phyloP scores from a whole-genome alignment of 2,329 filamentous ascomycete species.

The Nigrograna mackinnonii region DNA sequence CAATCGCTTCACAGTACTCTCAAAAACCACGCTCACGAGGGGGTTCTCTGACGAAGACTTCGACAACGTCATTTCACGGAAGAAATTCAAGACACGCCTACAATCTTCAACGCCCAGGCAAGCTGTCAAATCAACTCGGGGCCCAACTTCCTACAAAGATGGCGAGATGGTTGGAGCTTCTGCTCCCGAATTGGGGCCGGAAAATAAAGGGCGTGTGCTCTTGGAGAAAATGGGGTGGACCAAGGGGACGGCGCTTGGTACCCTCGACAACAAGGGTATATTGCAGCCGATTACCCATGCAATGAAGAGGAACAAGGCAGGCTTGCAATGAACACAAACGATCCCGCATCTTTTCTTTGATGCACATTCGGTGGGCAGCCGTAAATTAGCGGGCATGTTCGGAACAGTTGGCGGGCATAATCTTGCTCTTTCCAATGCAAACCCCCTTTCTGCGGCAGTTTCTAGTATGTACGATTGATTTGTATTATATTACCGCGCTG shows the following conservation, averaged over 20 bases:
- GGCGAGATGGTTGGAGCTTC: conserved; percentile 86
- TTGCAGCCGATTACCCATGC: conserved; percentile 83
- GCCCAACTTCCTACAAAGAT: conserved; percentile 63
- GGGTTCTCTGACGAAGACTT: conserved; percentile 62
- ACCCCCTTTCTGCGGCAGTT: too few species aligned
- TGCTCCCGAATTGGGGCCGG: conserved; percentile 79
- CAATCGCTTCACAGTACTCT: conserved; percentile 75
- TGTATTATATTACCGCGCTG: too few species aligned
- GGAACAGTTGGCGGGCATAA: too few species aligned
- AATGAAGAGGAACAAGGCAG: conserved; percentile 84
- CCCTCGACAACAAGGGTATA: conserved; percentile 83
- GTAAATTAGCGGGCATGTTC: too few species aligned
- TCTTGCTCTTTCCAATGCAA: too few species aligned
- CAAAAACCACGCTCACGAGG: conserved; percentile 71
- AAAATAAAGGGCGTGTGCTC: conserved; percentile 84
- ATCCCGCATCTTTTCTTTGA: too few species aligned
- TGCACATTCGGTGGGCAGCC: too few species aligned
- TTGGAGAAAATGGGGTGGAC: conserved; percentile 98
- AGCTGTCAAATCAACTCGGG: conserved; percentile 10
- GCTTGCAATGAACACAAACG: conserved; percentile 57
- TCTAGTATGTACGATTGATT: too few species aligned
- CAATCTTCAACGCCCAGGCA: conserved; percentile 11
- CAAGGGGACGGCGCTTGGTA: conserved; percentile 80
- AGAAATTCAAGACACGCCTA: conserved; percentile 54
- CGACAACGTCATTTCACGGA: conserved; percentile 45